Conservation (phyloP, 192 early-diverging fungal species). For the Allomyces javanicus region DNA sequence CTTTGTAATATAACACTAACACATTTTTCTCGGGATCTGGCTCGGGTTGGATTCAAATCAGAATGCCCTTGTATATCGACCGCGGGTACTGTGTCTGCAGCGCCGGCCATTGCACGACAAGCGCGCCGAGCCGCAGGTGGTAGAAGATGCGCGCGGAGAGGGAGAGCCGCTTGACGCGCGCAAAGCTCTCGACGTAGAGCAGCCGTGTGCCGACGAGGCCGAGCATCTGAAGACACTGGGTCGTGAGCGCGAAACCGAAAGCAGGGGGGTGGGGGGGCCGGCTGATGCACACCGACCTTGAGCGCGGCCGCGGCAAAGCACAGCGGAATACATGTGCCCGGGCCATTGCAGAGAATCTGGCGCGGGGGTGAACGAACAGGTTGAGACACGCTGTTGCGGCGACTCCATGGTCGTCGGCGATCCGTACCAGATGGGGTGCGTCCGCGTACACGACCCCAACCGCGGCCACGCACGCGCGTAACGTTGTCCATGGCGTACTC, state of each 20-base stretch:
- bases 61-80: constrained; percentile 35
- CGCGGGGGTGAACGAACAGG: not conserved
- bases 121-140: constrained; percentile 46
- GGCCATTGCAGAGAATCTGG: constrained; percentile 71
- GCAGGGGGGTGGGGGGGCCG: not conserved
- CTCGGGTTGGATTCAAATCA: constrained; percentile 25
- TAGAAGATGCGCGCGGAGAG: constrained; percentile 67
- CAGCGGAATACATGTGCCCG: constrained; percentile 66
- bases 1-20: not conserved
- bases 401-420: too few relatives aligned
- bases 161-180: constrained; percentile 67
- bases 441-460: constrained; percentile 15
- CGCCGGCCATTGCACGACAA: constrained; percentile 80
- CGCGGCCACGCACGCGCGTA: constrained; percentile 8
- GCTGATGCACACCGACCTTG: constrained; percentile 18
- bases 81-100: constrained; percentile 30
- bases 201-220: constrained; percentile 33
- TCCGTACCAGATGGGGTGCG: constrained; percentile 40
- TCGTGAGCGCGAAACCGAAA: not conserved
- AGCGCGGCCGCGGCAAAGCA: constrained; percentile 36
- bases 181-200: constrained; percentile 82
- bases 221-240: constrained; percentile 13
- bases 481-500: constrained; percentile 31
- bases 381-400: too few relatives aligned
- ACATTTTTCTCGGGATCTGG: not conserved